Conservation (phyloP, 108 stramenopile species). For the Cylindrotheca closterium region DNA sequence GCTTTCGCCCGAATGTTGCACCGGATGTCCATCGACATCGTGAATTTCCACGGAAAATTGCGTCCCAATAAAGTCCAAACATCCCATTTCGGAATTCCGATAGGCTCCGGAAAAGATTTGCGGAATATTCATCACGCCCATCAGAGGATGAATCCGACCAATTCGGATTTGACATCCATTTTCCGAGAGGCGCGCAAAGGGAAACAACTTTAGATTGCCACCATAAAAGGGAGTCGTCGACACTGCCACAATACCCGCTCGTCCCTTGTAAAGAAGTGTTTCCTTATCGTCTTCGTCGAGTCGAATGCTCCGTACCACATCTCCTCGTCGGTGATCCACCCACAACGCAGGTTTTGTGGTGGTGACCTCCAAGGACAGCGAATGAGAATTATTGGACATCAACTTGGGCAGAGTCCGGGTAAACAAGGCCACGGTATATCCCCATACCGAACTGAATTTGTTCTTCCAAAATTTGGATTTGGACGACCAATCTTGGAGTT, state of each 20-base stretch:
- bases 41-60: slow-evolving; percentile 51
- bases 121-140: slow-evolving; percentile 56
- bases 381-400: slow-evolving; percentile 36
- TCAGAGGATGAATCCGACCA: slow-evolving; percentile 61
- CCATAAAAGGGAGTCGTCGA: slow-evolving; percentile 72
- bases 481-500: slow-evolving; percentile 54
- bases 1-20: slow-evolving; percentile 75
- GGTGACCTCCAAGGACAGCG: slow-evolving; percentile 44
- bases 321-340: slow-evolving; percentile 79
- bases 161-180: slow-evolving; percentile 41
- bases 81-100: slow-evolving; percentile 53
- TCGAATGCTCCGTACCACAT: slow-evolving; percentile 27
- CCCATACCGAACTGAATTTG: slow-evolving; percentile 44
- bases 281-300: neutral
- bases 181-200: slow-evolving; percentile 53
- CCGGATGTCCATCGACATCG: slow-evolving; percentile 44
- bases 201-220: slow-evolving; percentile 65
- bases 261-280: slow-evolving; percentile 48
- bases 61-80: slow-evolving; percentile 67
- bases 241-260: slow-evolving; percentile 59
- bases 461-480: slow-evolving; percentile 29
- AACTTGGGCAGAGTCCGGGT: slow-evolving; percentile 60
- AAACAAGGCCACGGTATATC: slow-evolving; percentile 66
- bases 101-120: slow-evolving; percentile 64
- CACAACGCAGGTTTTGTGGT: slow-evolving; percentile 48